A percentile compares a stretch with the other conserved stretches of the same genome.
These are phyloP conservation scores for Tuber melanosporum DNA, from an alignment of 495 filamentous ascomycete species.

Conservation along the genomic window DNA sequence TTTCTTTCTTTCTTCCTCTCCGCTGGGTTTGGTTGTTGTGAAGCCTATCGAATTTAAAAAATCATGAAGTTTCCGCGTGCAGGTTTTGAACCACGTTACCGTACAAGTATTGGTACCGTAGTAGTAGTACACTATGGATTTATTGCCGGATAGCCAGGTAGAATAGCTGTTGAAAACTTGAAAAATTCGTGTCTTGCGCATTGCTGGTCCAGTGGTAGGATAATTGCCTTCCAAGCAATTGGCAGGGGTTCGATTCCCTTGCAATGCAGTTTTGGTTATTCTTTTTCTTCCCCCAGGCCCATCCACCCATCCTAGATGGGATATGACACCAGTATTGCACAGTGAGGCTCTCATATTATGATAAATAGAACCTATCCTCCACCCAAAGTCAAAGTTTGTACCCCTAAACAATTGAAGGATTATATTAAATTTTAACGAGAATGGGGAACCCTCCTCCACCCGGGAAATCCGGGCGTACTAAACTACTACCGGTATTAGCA, in stretches of 20 bases:
- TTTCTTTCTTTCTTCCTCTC: too few species aligned
- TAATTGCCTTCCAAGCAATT: slow-evolving; percentile 30
- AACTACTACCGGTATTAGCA: neutral
- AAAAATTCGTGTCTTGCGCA: neutral
- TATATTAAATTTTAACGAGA: too few species aligned
- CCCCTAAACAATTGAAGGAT: too few species aligned
- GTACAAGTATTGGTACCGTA: too few species aligned
- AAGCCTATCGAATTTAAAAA: too few species aligned
- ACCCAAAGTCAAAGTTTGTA: neutral
- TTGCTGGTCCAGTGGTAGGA: slow-evolving; percentile 27
- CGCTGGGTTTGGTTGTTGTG: too few species aligned
- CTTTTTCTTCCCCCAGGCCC: neutral
- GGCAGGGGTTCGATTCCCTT: slow-evolving; percentile 24
- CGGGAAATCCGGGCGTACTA: too few species aligned
- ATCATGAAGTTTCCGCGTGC: too few species aligned
- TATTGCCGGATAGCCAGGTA: neutral
- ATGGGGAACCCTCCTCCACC: too few species aligned
- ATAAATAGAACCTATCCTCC: neutral
- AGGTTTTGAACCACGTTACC: too few species aligned
- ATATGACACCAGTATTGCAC: neutral
- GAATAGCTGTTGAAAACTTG: neutral
- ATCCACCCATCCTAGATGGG: neutral
- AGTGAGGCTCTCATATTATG: neutral
- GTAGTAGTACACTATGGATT: too few species aligned
- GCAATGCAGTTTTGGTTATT: neutral